Conservation (phyloP, 2,329 filamentous ascomycete species). For the Arthroderma uncinatum region DNA sequence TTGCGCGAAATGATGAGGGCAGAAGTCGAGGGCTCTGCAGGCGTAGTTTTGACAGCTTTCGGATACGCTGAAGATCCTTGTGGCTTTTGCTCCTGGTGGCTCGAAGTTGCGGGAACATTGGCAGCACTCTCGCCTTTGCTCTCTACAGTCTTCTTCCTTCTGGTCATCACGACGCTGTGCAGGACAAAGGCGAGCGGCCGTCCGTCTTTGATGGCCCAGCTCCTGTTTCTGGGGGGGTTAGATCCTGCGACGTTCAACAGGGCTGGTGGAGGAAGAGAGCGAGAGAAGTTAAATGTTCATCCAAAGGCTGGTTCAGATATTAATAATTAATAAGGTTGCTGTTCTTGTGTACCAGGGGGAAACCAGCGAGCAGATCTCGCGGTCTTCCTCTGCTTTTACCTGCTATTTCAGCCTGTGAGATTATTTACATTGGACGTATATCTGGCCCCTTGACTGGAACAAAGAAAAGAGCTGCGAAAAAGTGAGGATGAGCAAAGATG, state of each 20-base stretch:
- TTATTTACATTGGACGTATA: neutral
- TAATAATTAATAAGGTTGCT: neutral
- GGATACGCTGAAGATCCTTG: slow-evolving; percentile 8
- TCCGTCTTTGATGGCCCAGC: neutral
- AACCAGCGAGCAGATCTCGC: neutral
- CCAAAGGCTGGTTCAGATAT: neutral
- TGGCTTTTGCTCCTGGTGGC: slow-evolving; percentile 3
- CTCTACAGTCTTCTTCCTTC: slow-evolving; percentile 15
- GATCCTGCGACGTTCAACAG: too few species aligned
- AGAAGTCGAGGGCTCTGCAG: slow-evolving; percentile 31
- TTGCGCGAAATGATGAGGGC: slow-evolving; percentile 54
- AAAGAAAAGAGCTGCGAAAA: neutral
- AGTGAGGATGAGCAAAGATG: neutral
- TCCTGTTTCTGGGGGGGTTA: too few species aligned
- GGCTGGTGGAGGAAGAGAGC: too few species aligned
- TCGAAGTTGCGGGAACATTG: neutral
- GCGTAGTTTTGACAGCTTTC: slow-evolving; percentile 8
- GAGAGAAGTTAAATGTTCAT: neutral
- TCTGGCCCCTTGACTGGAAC: neutral
- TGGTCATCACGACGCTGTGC: slow-evolving; percentile 11
- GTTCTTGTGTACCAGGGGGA: neutral
- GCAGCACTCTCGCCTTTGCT: slow-evolving; percentile 2
- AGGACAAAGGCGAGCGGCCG: neutral
- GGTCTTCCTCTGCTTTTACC: neutral
- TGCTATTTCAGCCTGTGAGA: neutral